A percentile compares a stretch with the other conserved stretches of the same genome.
phyloP scores from a whole-genome alignment of 2,329 filamentous ascomycete species.

The Paraphaeosphaeria minitans region DNA sequence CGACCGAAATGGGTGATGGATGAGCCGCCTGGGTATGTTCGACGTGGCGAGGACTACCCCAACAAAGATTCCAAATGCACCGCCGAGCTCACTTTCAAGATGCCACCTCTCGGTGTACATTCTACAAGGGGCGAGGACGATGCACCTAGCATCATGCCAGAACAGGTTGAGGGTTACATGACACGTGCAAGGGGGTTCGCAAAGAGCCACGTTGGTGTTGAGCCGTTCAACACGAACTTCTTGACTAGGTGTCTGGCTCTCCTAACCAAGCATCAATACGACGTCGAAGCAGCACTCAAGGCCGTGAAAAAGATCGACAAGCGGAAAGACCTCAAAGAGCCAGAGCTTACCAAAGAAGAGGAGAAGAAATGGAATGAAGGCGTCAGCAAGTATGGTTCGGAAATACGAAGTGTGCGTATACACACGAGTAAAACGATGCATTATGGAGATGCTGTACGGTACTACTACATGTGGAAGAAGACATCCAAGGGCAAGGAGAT shows the following conservation, averaged over 20 bases:
- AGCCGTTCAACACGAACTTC: conserved; percentile 80
- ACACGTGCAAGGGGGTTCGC: conserved; percentile 68
- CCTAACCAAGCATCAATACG: conserved; percentile 73
- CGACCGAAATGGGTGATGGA: conserved; percentile 94
- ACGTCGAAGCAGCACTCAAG: conserved; percentile 72
- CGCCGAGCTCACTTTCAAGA: conserved; percentile 77
- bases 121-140: conserved; percentile 54
- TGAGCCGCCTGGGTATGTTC: conserved; percentile 83
- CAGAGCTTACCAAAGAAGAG: conserved; percentile 76
- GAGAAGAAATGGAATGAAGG: conserved; percentile 91
- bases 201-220: conserved; percentile 67
- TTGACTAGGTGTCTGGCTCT: conserved; percentile 80
- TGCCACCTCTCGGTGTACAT: conserved; percentile 62
- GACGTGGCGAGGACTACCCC: conserved; percentile 78
- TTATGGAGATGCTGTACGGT: conserved; percentile 82
- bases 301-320: conserved; percentile 71
- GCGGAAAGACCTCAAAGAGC: conserved; percentile 78
- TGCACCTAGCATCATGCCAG: conserved; percentile 52
- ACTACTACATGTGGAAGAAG: conserved; percentile 99
- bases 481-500: conserved; percentile 81
- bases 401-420: conserved; percentile 79
- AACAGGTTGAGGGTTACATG: conserved; percentile 79
- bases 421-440: conserved; percentile 80
- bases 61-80: conserved; percentile 76
- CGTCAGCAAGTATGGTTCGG: conserved; percentile 87